A percentile compares a stretch with the other conserved stretches of the same genome.
Evolutionary conservation across 2,329 filamentous ascomycete genomes (phyloP).

Genomic region (Amylocarpus encephaloides): DNA sequence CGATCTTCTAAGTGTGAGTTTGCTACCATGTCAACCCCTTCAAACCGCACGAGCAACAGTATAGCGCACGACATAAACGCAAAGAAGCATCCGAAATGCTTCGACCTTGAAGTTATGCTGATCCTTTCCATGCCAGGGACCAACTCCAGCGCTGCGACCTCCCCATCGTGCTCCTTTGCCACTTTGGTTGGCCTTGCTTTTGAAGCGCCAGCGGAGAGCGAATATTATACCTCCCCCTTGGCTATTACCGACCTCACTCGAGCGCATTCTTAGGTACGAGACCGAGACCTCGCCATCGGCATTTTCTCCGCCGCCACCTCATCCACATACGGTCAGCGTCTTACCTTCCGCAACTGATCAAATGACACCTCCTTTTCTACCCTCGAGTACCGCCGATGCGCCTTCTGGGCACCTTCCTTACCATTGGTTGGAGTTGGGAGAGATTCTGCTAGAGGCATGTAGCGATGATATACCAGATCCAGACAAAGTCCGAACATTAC

Average conservation of each 20-base stretch:
- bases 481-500: slow-evolving; percentile 65
- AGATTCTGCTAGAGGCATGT: slow-evolving; percentile 79
- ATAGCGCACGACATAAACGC: neutral
- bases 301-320: slow-evolving; percentile 71
- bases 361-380: slow-evolving; percentile 70
- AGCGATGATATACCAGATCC: slow-evolving; percentile 73
- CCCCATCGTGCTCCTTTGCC: slow-evolving; percentile 75
- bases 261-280: slow-evolving; percentile 73
- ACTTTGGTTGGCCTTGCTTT: slow-evolving; percentile 88
- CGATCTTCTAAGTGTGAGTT: slow-evolving; percentile 74
- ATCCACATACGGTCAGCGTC: slow-evolving; percentile 44
- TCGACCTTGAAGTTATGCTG: neutral
- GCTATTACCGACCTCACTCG: slow-evolving; percentile 72
- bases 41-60: slow-evolving; percentile 8
- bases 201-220: slow-evolving; percentile 89
- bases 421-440: slow-evolving; percentile 89
- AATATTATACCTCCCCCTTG: slow-evolving; percentile 90
- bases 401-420: slow-evolving; percentile 73
- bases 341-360: slow-evolving; percentile 23
- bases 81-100: neutral
- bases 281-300: slow-evolving; percentile 62
- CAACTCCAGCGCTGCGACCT: slow-evolving; percentile 68
- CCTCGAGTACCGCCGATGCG: slow-evolving; percentile 64
- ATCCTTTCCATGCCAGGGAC: slow-evolving; percentile 51
- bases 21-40: slow-evolving; percentile 18